These are phyloP conservation scores for Rhodotorula sp. DNA, from an alignment of 1,284 basidiomycete species.

Conservation along the genomic window DNA sequence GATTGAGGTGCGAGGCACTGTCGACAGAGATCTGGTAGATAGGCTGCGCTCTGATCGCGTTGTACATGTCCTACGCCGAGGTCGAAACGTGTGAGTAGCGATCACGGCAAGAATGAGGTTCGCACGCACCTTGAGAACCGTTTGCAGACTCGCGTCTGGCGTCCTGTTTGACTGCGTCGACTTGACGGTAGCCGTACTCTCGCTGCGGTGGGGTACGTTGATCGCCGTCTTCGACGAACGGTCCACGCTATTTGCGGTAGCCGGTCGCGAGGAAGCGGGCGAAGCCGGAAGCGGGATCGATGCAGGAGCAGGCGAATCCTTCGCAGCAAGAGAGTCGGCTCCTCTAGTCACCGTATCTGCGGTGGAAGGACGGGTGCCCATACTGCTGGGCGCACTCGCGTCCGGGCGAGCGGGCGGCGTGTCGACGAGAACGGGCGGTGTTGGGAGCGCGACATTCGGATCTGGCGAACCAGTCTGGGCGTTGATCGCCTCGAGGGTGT, in stretches of 20 bases:
- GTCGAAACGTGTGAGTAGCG: slow-evolving; percentile 40
- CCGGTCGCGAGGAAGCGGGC: neutral
- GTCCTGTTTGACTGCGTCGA: slow-evolving; percentile 51
- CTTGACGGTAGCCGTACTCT: slow-evolving; percentile 6
- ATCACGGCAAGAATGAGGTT: neutral
- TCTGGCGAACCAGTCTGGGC: slow-evolving; percentile 53
- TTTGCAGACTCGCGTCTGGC: slow-evolving; percentile 76
- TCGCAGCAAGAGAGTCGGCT: neutral
- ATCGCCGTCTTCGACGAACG: too few relatives aligned
- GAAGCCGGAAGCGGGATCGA: neutral
- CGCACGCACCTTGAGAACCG: slow-evolving; percentile 67
- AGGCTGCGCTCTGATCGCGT: slow-evolving; percentile 81
- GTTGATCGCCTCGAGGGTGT: slow-evolving; percentile 82
- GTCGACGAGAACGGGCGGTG: neutral
- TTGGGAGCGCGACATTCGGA: neutral
- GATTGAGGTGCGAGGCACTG: slow-evolving; percentile 2
- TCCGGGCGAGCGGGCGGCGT: too few relatives aligned
- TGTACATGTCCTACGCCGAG: slow-evolving; percentile 70
- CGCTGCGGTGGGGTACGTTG: neutral
- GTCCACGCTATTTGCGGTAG: neutral
- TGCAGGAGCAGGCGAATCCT: slow-evolving; percentile 5
- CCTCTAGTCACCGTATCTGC: neutral
- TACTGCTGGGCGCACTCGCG: neutral
- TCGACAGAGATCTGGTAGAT: slow-evolving; percentile 69
- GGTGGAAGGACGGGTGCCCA: too few relatives aligned